Conservation (phyloP, 176 grass and related monocot genomes). For the Aegilops umbellulata region DNA sequence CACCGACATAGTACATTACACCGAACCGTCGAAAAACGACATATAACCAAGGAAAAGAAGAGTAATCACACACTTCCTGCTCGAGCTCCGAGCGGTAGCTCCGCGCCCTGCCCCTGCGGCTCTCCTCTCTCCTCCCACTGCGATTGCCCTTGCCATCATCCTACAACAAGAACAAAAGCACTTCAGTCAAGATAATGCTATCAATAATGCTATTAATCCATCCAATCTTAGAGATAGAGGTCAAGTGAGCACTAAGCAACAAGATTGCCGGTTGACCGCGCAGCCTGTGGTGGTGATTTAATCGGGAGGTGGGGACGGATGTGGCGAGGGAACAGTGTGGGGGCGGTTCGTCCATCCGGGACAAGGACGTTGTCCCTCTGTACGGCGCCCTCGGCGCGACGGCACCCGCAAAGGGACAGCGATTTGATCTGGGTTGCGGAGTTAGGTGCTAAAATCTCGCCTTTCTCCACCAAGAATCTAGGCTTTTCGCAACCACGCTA, state of each 20-base stretch:
- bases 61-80: constrained; percentile 59
- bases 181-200: not conserved
- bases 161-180: constrained; percentile 36
- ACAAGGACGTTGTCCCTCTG: not conserved
- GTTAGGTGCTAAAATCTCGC: constrained; percentile 25
- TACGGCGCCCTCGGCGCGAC: constrained; percentile 37
- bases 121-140: constrained; percentile 46
- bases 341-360: not conserved
- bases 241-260: constrained; percentile 28
- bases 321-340: constrained; percentile 21
- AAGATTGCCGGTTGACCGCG: constrained; percentile 45
- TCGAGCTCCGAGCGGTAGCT: constrained; percentile 72
- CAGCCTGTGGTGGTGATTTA: constrained; percentile 22
- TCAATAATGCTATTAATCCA: constrained; percentile 8
- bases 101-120: constrained; percentile 33
- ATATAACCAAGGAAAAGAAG: not conserved
- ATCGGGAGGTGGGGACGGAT: constrained; percentile 27
- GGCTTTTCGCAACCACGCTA: constrained; percentile 1
- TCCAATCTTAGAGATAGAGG: not conserved
- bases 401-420: constrained; percentile 46
- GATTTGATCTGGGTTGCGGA: not conserved
- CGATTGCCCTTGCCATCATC: constrained; percentile 52
- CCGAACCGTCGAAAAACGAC: not conserved
- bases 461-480: constrained; percentile 28
- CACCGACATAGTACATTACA: not conserved